A percentile compares a stretch with the other conserved stretches of the same genome.
Conservation (phyloP, 1,139 yeast species). For the Pneumocystis jirovecii region DNA sequence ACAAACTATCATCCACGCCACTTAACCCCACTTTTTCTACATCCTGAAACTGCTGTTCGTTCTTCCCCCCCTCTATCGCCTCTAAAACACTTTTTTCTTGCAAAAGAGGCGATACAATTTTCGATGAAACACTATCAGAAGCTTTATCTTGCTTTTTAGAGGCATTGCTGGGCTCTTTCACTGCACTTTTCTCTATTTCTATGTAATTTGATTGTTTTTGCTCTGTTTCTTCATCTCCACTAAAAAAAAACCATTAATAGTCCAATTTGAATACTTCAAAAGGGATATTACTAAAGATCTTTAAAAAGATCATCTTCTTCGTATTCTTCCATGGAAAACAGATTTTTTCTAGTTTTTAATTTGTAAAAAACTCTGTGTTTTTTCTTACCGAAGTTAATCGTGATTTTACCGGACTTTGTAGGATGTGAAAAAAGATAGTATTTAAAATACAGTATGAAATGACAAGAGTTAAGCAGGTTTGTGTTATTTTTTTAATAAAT, state of each 20-base stretch:
- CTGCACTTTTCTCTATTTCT: background rate
- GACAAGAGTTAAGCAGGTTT: background rate
- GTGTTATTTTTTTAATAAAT: too few species aligned
- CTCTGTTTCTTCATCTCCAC: conserved; percentile 24
- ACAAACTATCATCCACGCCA: background rate
- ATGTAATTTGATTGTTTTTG: conserved; percentile 5
- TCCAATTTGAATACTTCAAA: background rate
- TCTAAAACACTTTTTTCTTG: background rate
- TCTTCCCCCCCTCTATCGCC: background rate
- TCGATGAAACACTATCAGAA: too few species aligned
- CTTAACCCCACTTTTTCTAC: background rate
- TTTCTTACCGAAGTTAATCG: background rate
- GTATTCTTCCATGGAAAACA: conserved; percentile 8
- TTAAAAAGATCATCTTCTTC: conserved; percentile 78
- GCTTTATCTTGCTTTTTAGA: background rate
- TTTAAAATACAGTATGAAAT: background rate
- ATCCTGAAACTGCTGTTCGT: background rate
- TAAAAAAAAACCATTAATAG: conserved; percentile 5
- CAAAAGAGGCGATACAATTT: background rate
- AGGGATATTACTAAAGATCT: conserved; percentile 44
- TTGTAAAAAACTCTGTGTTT: background rate
- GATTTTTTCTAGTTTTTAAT: background rate
- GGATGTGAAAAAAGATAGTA: background rate
- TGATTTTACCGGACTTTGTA: background rate
- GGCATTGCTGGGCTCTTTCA: background rate